A percentile compares a stretch with the other conserved stretches of the same genome.
These are phyloP conservation scores for Globisporangium spiculum DNA, from an alignment of 352 stramenopile genomes.

Conservation along the genomic window DNA sequence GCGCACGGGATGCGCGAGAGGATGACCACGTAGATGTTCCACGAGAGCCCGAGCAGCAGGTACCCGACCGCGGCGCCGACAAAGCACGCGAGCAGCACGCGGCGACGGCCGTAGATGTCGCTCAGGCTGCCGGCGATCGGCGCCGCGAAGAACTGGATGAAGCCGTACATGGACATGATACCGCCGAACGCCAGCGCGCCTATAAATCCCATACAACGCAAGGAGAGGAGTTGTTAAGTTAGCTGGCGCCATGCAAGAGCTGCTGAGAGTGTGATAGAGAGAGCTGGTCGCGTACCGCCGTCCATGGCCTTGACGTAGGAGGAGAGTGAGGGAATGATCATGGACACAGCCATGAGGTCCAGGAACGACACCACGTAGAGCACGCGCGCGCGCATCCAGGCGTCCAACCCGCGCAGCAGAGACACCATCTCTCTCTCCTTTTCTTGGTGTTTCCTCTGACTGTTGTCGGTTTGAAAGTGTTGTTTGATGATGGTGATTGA, in stretches of 20 bases:
- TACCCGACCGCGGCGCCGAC: constrained; percentile 61
- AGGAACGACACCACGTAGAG: constrained; percentile 81
- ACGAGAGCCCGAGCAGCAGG: constrained; percentile 64
- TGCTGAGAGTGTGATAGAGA: neutral
- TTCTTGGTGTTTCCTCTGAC: neutral
- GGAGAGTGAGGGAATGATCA: constrained; percentile 81
- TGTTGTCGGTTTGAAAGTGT: neutral
- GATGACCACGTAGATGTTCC: constrained; percentile 77
- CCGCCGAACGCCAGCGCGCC: constrained; percentile 62
- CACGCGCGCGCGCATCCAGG: constrained; percentile 40
- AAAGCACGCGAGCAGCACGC: constrained; percentile 63
- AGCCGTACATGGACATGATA: constrained; percentile 84
- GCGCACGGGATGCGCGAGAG: constrained; percentile 69
- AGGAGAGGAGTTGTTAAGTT: neutral
- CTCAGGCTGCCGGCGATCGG: constrained; percentile 71
- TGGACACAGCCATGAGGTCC: constrained; percentile 78
- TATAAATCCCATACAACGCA: constrained; percentile 4
- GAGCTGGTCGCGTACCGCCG: constrained; percentile 25
- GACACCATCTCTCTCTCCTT: neutral
- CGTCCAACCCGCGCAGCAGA: neutral
- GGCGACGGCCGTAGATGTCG: constrained; percentile 59
- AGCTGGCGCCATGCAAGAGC: neutral
- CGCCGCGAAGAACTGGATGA: constrained; percentile 82
- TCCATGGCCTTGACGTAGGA: constrained; percentile 81
- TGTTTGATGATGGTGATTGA: neutral